These are phyloP conservation scores for Phoma sp. DNA, from an alignment of 2,329 filamentous ascomycete genomes.

Conservation along the genomic window DNA sequence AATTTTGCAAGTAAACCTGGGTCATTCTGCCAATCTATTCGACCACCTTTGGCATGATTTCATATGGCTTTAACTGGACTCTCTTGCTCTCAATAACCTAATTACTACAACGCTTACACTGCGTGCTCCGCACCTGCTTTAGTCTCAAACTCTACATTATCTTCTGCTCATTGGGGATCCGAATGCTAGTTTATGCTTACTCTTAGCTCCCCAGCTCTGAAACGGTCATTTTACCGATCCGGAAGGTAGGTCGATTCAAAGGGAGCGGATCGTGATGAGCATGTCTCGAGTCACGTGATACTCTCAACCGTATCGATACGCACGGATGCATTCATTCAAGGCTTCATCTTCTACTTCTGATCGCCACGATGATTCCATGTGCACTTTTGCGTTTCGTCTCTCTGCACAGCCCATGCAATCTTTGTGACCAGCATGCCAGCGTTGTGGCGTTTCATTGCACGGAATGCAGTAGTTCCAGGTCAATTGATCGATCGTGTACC, in stretches of 20 bases:
- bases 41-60: conserved; percentile 14
- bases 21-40: conserved; percentile 24
- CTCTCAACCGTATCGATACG: conserved; percentile 6
- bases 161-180: conserved; percentile 10
- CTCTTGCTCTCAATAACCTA: conserved; percentile 21
- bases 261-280: conserved; percentile 2
- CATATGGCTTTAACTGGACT: conserved; percentile 6
- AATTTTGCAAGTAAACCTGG: conserved; percentile 17
- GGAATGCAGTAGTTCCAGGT: too few relatives aligned
- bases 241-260: conserved; percentile 31
- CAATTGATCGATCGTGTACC: too few relatives aligned
- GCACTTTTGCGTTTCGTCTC: too few relatives aligned
- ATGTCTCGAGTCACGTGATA: too few relatives aligned
- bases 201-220: conserved; percentile 24
- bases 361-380: too few relatives aligned
- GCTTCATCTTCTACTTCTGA: not conserved
- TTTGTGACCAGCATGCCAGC: too few relatives aligned
- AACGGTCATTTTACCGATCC: conserved; percentile 17
- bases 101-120: conserved; percentile 16
- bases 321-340: not conserved
- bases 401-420: too few relatives aligned
- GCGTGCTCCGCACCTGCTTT: conserved; percentile 30
- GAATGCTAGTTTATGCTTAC: conserved; percentile 23
- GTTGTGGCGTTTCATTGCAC: too few relatives aligned
- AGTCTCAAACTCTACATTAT: conserved; percentile 29